Base-by-base conservation (phyloP, 2,329 filamentous ascomycete genomes). In the Cercospora sojina region DNA sequence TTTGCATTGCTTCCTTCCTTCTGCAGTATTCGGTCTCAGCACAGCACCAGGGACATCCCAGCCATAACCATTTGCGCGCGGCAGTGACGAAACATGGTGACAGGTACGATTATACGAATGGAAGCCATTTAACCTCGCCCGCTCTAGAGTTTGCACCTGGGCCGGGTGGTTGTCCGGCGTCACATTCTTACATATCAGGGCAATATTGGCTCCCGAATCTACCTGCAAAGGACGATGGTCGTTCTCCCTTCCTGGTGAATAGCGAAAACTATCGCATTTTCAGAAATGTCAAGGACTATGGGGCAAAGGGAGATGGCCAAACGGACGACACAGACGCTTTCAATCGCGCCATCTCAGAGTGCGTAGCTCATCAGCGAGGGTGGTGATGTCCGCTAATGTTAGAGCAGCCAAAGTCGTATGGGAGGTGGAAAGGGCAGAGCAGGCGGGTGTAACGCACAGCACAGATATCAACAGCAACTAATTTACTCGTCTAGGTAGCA, bases 271-370 rank as follows among this genome's bases (percentile, higher is more conserved):
- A 91, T 83, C 85, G 90, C 77, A 75, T 83, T 62, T 83, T 79
- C 73, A 80, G 81, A 60, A 82, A 83, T 62, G 81, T 83, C 35
- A 80, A 78, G 69, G 77, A 78, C 66, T 81, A 75, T 59, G 79
- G 76, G 56, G 77, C 78, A 35, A 74, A 72, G 79, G 86, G 87
- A 69, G 87, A 90, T 73, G 88, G 88, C 12, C 78, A 81, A 1
- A 90, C 90, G n/a, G 94, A 97, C 76, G 94, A 97, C 76, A 97
- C 93, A 0, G 88, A 80, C 1, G 92, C 93, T 64, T 96, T 98
- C 84, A 97, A 97, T 81, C 79, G 82, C 53, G 92, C 92, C 68
- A 90, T 97, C 73, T 84, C 87, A 3, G 67, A 67, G 47, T 60
- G 27, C 35, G 58, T 49, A n/a, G 20, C 8, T 5, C 20, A 16